These are phyloP conservation scores for Paraleonurus japonicus DNA, from an alignment of 257 asterid species.

Conservation along the genomic window DNA sequence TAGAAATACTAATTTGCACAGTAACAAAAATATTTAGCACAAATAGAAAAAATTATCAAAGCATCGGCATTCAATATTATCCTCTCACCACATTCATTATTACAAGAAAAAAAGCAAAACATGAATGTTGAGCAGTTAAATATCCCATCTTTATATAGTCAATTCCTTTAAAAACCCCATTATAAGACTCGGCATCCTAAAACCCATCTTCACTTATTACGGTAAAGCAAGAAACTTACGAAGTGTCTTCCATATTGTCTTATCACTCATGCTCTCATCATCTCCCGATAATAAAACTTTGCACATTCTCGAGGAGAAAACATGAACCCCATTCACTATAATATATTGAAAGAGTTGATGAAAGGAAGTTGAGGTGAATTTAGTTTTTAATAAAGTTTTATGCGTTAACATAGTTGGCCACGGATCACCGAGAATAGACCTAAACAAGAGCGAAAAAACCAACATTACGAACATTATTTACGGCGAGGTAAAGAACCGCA, in stretches of 20 bases:
- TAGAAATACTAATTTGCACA: too few relatives aligned
- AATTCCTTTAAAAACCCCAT: neutral
- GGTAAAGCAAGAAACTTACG: slow-evolving; percentile 55
- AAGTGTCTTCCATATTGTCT: slow-evolving; percentile 95
- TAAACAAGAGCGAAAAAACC: slow-evolving; percentile 9
- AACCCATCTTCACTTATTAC: too few relatives aligned
- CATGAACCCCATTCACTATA: too few relatives aligned
- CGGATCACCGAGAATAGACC: slow-evolving; percentile 9
- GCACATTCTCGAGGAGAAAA: slow-evolving; percentile 74
- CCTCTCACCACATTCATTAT: too few relatives aligned
- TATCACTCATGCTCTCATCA: slow-evolving; percentile 87
- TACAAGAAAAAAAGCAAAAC: too few relatives aligned
- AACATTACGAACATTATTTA: slow-evolving; percentile 6
- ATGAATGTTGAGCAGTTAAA: neutral
- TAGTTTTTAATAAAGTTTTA: neutral
- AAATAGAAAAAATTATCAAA: too few relatives aligned
- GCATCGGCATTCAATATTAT: too few relatives aligned
- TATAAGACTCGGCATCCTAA: neutral
- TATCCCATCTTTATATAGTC: neutral
- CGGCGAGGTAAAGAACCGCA: too few relatives aligned
- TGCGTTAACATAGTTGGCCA: slow-evolving; percentile 13
- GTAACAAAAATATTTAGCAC: too few relatives aligned
- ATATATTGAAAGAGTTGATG: too few relatives aligned
- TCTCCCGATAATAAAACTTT: slow-evolving; percentile 93
- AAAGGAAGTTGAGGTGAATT: neutral